phyloP scores from a whole-genome alignment of 495 filamentous ascomycete species.

The Aspergillus taichungensis region DNA sequence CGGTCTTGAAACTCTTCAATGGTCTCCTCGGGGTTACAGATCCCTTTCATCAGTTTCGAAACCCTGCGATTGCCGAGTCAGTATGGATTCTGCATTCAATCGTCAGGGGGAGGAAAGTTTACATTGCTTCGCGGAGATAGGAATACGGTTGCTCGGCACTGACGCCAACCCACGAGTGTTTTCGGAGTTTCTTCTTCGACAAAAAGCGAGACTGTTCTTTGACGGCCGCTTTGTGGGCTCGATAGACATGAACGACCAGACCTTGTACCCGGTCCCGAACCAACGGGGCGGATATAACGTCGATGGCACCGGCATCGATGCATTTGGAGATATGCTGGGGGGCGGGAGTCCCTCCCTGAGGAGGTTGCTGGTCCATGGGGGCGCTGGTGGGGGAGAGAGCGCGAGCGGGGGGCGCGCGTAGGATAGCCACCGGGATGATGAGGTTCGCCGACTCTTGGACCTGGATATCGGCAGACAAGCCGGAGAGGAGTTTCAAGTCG shows the following conservation, averaged over 20 bases:
- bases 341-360: conserved; percentile 28
- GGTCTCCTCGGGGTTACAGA: conserved; percentile 65
- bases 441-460: conserved; percentile 62
- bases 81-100: neutral
- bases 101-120: conserved; percentile 8
- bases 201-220: conserved; percentile 59
- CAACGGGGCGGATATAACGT: conserved; percentile 73
- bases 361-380: conserved; percentile 28
- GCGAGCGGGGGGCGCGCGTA: conserved; percentile 32
- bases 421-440: conserved; percentile 63
- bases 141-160: conserved; percentile 79
- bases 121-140: conserved; percentile 77
- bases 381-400: conserved; percentile 12
- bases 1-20: conserved; percentile 43
- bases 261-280: conserved; percentile 59
- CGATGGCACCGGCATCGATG: conserved; percentile 75
- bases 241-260: conserved; percentile 74
- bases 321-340: conserved; percentile 51
- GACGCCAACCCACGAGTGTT: conserved; percentile 89
- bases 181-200: conserved; percentile 57
- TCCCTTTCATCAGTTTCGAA: conserved; percentile 81
- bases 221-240: conserved; percentile 60
- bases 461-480: conserved; percentile 61
- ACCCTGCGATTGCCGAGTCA: conserved; percentile 48
- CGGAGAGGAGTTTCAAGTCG: conserved; percentile 58